Evolutionary conservation across 164 flowering plant species (phyloP).

Genomic region (Umbilicus rupestris): DNA sequence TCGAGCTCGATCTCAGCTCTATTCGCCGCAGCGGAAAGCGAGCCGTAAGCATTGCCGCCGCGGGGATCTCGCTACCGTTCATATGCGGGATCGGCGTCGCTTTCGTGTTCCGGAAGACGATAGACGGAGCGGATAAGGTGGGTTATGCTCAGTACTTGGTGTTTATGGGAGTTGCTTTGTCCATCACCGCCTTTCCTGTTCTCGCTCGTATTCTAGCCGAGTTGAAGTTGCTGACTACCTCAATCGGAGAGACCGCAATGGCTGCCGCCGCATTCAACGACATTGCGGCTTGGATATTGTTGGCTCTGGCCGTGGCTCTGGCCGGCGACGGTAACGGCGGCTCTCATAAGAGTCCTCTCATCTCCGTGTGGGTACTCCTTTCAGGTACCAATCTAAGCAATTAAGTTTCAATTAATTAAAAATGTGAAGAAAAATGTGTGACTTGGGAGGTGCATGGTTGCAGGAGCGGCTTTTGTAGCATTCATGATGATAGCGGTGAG

Average conservation of each 20-base stretch:
- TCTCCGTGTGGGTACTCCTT: constrained; percentile 23
- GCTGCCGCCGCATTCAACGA: constrained; percentile 29
- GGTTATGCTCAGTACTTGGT: constrained; percentile 13
- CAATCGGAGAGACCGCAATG: constrained; percentile 27
- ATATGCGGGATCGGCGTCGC: constrained; percentile 5
- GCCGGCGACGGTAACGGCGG: constrained; percentile 12
- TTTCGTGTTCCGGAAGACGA: constrained; percentile 13
- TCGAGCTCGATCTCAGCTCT: constrained; percentile 19
- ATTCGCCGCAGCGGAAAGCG: constrained; percentile 19
- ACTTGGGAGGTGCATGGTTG: neutral
- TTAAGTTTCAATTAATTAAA: too few species aligned
- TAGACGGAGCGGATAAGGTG: constrained; percentile 10
- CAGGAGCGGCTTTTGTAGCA: constrained; percentile 11
- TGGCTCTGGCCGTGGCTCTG: constrained; percentile 26
- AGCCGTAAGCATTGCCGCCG: constrained; percentile 3
- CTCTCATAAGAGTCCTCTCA: constrained; percentile 10
- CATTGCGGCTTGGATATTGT: constrained; percentile 28
- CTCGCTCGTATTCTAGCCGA: constrained; percentile 30
- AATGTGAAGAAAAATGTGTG: neutral
- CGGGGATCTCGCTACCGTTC: constrained; percentile 10
- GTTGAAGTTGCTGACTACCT: constrained; percentile 26
- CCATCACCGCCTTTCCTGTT: constrained; percentile 35
- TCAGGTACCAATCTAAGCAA: constrained; percentile 5
- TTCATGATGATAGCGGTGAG: constrained; percentile 8
- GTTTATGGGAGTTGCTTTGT: constrained; percentile 30